Evolutionary conservation across 1,139 yeast genomes (phyloP).

Genomic region (Diutina mesorugosa): DNA sequence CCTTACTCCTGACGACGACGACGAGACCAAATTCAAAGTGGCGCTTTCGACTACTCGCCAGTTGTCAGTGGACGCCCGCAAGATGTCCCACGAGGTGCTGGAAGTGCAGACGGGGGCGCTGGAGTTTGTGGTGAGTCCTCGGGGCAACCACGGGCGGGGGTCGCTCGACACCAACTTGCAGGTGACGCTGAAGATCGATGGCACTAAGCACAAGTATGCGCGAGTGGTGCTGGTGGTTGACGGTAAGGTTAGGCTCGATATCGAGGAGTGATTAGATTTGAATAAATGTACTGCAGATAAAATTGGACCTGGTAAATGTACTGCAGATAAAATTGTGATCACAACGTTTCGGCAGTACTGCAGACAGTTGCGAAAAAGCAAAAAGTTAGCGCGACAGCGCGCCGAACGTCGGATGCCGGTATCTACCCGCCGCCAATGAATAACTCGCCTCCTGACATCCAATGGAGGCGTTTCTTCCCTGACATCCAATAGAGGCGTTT

Average conservation of each 20-base stretch:
- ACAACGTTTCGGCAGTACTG: no score
- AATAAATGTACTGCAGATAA: no score
- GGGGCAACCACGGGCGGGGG: conserved; percentile 43
- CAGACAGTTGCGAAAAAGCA: no score
- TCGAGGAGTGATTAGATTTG: background rate
- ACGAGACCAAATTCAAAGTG: conserved; percentile 10
- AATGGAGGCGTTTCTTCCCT: no score
- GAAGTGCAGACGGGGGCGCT: conserved; percentile 34
- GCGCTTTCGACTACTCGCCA: conserved; percentile 21
- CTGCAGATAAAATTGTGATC: no score
- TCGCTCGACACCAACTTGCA: conserved; percentile 23
- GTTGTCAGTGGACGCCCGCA: conserved; percentile 16
- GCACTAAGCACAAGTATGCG: conserved; percentile 16
- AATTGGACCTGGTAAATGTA: no score
- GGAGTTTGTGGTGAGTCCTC: conserved; percentile 24
- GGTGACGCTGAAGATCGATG: conserved; percentile 15
- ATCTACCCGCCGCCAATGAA: no score
- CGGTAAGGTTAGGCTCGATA: conserved; percentile 1
- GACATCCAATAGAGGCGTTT: no score
- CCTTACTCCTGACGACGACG: background rate
- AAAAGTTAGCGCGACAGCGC: no score
- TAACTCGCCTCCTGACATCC: no score
- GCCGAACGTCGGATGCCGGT: no score
- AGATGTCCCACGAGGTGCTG: conserved; percentile 16
- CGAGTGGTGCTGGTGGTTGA: conserved; percentile 22